phyloP scores from a whole-genome alignment of 2,329 filamentous ascomycete genomes.

The Ceratocystis smalleyi region DNA sequence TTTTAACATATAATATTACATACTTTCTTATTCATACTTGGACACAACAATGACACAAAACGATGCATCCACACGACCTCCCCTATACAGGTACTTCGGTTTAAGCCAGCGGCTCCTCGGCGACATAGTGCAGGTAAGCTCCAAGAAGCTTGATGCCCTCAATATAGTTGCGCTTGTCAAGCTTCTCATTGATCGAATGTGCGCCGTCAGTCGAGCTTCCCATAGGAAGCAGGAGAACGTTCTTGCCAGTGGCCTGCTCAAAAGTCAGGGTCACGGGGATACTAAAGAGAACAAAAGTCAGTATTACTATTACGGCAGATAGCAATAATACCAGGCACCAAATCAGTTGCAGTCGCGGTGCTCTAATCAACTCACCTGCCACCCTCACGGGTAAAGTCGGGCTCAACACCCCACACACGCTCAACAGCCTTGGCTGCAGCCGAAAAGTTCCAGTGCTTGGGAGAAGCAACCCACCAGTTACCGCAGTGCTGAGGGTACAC shows the following conservation, averaged over 20 bases:
- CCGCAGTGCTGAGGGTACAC: slow-evolving; percentile 74
- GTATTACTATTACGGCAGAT: background rate
- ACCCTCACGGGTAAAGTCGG: slow-evolving; percentile 90
- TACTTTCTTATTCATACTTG: background rate
- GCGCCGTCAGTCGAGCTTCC: slow-evolving; percentile 91
- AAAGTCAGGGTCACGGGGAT: slow-evolving; percentile 96
- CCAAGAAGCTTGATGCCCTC: slow-evolving; percentile 93
- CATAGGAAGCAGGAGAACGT: slow-evolving; percentile 89
- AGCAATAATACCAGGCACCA: too few species aligned
- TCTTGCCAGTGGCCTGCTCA: slow-evolving; percentile 95
- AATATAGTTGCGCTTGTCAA: slow-evolving; percentile 94
- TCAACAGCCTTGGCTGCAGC: slow-evolving; percentile 92
- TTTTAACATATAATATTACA: background rate
- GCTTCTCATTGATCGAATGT: slow-evolving; percentile 96
- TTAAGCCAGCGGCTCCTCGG: slow-evolving; percentile 56
- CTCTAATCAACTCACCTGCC: slow-evolving; percentile 46
- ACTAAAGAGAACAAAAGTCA: slow-evolving; percentile 30
- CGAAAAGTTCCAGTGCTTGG: slow-evolving; percentile 97
- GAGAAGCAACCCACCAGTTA: slow-evolving; percentile 97
- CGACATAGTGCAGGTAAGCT: slow-evolving; percentile 89
- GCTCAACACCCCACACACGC: slow-evolving; percentile 82
- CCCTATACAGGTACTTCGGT: too few species aligned
- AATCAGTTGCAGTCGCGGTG: background rate
- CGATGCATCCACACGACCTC: background rate
- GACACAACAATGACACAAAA: background rate